Base-by-base conservation (phyloP, 225 moss, liverwort and hornwort species). In the Marchantia polymorpha region DNA sequence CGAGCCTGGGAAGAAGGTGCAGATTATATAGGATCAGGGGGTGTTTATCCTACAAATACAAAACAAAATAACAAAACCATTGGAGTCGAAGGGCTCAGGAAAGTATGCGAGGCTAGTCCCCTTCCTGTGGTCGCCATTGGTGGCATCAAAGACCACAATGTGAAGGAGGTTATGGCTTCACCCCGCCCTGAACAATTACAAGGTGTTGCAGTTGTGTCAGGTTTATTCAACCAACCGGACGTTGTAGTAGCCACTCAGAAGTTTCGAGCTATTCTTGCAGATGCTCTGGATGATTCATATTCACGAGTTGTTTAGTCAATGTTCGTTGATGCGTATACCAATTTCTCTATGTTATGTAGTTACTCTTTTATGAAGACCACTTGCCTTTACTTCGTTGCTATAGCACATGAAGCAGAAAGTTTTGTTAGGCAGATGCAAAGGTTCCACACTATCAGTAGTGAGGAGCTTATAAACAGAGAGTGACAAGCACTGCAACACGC, bases 101-200 rank as follows among this genome's bases (percentile, higher is more conserved):
- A 89, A 46, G 93, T 99, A 10, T 99, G 99, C 26, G 83, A 87
- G 19, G 89, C 85, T 14, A 91, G 95, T 29, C 90, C 93, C 14
- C 69, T 95, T 48, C 99, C 95, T 11, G 93, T 97, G 48, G 94
- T 99, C 19, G 99, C 92, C 10, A 99, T 99, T 27, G 95, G 99
- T 72, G 99, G 92, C 16, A 99, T 99, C 25, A 90, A 89, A 25
- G 84, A 80, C 14, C 59, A 73, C n/a, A 99, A 95, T 76, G 89
- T 88, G 22, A 78, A 74, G 15, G 90, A 91, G 15, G 93, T 99
- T 2, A 85, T 95, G 93, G 79, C 81, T 7, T 82, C 86, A 10
- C 93, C 94, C 0, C 83, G 90, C 9, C 95, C 99, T 0, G 81
- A 79, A 77, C 89, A 81, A 47, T 74, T 99, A 50, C 89, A 84